Evolutionary conservation across 2,329 filamentous ascomycete genomes (phyloP), one percentile per base, ranked within the genome.

Genomic region (Xylariaceae sp.): DNA sequence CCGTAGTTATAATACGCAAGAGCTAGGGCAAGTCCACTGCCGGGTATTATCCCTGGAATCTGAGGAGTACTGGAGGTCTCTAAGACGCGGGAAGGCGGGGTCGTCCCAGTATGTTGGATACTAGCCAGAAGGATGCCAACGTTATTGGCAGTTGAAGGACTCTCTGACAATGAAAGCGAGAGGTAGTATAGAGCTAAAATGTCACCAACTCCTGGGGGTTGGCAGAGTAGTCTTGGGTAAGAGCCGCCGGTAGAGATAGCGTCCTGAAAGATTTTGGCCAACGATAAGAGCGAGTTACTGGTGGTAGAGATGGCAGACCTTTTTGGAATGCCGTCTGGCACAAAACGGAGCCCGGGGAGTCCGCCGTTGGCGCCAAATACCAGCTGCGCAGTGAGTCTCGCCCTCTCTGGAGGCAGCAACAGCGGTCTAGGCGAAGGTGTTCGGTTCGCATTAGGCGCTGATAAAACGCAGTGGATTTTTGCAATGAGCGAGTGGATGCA

Each of bases 221-320:
- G 80, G 47, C 79, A 78, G 19, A 80, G 69, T 10, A 78, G 70
- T 32, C 70, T 70, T 10, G 77, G 72, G 19, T 75, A 73, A 8
- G 74, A 67, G 17, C 78, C 77, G 16, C 82, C 83, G 46, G 80
- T 89, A 2, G 92, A 89, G 81, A 96, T 92, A 22, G 88, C 84
- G 69, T 98, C 93, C 66, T 98, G 93, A 54, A 95, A 95, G 27
- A 98, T 98, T 67, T 98, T 98, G 19, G 93, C 93, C 33, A 98
- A 72, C 0, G 93, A 98, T 2, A 98, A 75, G 16, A 98, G 73
- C 1, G 92, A 94, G 63, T 98, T 98, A 65, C 93, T 97, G 0
- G 91, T 96, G 1, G 91, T 97, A 11, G 91, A 90, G 20, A 95
- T 77, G 2, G 90, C 91, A 6, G 89, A 87, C 60, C 84, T 87